phyloP scores from a whole-genome alignment of 768 basidiomycete species.

The Gloeostereum incarnatum region DNA sequence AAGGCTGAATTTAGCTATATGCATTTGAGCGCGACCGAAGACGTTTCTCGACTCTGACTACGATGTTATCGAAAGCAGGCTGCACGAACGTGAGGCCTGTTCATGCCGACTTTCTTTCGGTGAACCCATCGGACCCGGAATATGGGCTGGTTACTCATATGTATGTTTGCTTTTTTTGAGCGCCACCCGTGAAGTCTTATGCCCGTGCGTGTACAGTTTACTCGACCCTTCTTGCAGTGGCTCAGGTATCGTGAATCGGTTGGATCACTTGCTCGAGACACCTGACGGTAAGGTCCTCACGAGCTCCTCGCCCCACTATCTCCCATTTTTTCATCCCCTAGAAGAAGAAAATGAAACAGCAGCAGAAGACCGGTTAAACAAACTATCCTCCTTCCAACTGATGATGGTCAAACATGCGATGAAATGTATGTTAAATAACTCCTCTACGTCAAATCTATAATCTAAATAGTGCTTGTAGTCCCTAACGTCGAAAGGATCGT shows the following conservation, averaged over 20 bases:
- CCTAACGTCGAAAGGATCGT: slow-evolving; percentile 73
- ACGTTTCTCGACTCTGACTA: slow-evolving; percentile 74
- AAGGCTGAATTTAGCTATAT: slow-evolving; percentile 37
- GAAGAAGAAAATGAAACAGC: slow-evolving; percentile 50
- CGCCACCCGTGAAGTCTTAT: slow-evolving; percentile 2
- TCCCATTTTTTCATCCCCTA: slow-evolving; percentile 17
- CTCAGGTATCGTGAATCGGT: slow-evolving; percentile 83
- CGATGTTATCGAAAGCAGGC: slow-evolving; percentile 78
- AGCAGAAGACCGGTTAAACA: slow-evolving; percentile 64
- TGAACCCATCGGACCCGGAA: slow-evolving; percentile 56
- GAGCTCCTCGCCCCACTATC: no score
- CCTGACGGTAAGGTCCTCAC: slow-evolving; percentile 47
- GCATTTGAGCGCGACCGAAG: slow-evolving; percentile 86
- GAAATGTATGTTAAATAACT: slow-evolving; percentile 53
- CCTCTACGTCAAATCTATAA: slow-evolving; percentile 7
- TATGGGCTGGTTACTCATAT: slow-evolving; percentile 76
- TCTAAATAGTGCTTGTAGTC: slow-evolving; percentile 33
- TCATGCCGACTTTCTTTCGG: slow-evolving; percentile 75
- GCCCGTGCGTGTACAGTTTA: slow-evolving; percentile 38
- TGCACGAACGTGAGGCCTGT: slow-evolving; percentile 74
- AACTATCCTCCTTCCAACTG: slow-evolving; percentile 83
- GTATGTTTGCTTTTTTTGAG: slow-evolving; percentile 33
- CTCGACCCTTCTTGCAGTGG: slow-evolving; percentile 97
- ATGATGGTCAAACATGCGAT: slow-evolving; percentile 92
- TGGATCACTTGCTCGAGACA: slow-evolving; percentile 74